Evolutionary conservation across 148 eudicot species (phyloP).

Genomic region (Euryodendron excelsum): DNA sequence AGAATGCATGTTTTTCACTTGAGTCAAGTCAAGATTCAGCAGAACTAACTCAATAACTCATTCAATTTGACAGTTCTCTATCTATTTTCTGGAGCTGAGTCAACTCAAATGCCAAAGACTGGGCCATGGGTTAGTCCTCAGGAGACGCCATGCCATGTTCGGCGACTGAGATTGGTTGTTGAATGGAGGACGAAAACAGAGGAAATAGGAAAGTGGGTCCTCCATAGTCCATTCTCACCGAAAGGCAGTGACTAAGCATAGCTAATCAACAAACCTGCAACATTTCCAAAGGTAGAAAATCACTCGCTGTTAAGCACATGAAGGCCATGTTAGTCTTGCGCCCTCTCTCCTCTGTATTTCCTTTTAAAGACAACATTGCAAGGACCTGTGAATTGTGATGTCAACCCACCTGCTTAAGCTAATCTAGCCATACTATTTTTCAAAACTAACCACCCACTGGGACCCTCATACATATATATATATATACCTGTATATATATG

Average conservation of each 20-base stretch:
- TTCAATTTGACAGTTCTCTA: no score
- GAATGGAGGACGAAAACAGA: constrained; percentile 8
- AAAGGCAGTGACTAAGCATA: neutral
- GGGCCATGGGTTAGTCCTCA: constrained; percentile 19
- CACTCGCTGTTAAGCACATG: constrained; percentile 1
- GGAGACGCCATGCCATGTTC: constrained; percentile 35
- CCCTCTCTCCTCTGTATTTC: neutral
- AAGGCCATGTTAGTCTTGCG: constrained; percentile 30
- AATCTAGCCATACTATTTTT: constrained; percentile 1
- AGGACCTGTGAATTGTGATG: constrained; percentile 13
- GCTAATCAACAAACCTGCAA: neutral
- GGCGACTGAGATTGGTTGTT: constrained; percentile 25
- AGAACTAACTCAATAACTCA: neutral
- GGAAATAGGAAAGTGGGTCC: constrained; percentile 16
- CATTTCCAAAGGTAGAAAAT: neutral
- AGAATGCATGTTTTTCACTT: no score
- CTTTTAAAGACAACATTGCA: constrained; percentile 14
- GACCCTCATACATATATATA: neutral
- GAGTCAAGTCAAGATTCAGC: neutral
- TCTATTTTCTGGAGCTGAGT: no score
- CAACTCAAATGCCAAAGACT: no score
- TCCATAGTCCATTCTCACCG: neutral
- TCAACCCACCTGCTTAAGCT: constrained; percentile 4
- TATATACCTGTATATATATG: no score
- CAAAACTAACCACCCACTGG: neutral